Conservation (phyloP, 306 rosid genomes). For the Psophocarpus tetragonolobus region DNA sequence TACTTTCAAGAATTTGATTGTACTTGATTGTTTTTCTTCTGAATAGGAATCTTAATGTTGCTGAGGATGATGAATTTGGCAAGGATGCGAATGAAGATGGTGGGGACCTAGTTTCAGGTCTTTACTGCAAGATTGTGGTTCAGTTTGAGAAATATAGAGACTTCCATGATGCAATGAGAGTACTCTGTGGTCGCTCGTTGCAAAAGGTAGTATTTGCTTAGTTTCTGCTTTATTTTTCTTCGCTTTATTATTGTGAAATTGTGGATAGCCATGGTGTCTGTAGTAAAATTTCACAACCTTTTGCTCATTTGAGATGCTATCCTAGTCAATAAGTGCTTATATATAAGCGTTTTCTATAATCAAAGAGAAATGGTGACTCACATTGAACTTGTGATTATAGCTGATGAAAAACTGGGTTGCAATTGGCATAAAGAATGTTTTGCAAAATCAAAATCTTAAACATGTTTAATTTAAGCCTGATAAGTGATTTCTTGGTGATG, state of each 20-base stretch:
- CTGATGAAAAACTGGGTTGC: slow-evolving; percentile 1
- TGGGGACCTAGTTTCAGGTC: slow-evolving; percentile 70
- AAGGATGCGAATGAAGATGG: slow-evolving; percentile 67
- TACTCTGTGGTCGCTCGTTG: slow-evolving; percentile 78
- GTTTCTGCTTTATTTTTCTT: neutral
- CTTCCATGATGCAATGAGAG: slow-evolving; percentile 73
- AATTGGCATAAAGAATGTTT: slow-evolving; percentile 10
- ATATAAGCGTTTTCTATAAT: neutral
- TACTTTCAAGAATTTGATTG: neutral
- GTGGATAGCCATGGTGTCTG: slow-evolving; percentile 8
- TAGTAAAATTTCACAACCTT: neutral
- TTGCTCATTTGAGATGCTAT: neutral
- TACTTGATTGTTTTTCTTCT: slow-evolving; percentile 23
- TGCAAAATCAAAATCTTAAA: slow-evolving; percentile 20
- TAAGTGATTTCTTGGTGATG: neutral
- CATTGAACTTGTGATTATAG: neutral
- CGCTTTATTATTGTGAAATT: slow-evolving; percentile 5
- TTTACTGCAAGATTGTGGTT: slow-evolving; percentile 86
- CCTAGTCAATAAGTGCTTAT: neutral
- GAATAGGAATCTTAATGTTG: slow-evolving; percentile 82
- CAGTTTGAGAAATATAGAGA: slow-evolving; percentile 83
- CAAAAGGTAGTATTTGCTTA: slow-evolving; percentile 74
- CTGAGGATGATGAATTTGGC: slow-evolving; percentile 74
- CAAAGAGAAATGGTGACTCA: neutral
- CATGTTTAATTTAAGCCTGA: neutral